A percentile compares a stretch with the other conserved stretches of the same genome.
phyloP scores from a whole-genome alignment of 139 green algal species.

The Zygnema cylindricum region DNA sequence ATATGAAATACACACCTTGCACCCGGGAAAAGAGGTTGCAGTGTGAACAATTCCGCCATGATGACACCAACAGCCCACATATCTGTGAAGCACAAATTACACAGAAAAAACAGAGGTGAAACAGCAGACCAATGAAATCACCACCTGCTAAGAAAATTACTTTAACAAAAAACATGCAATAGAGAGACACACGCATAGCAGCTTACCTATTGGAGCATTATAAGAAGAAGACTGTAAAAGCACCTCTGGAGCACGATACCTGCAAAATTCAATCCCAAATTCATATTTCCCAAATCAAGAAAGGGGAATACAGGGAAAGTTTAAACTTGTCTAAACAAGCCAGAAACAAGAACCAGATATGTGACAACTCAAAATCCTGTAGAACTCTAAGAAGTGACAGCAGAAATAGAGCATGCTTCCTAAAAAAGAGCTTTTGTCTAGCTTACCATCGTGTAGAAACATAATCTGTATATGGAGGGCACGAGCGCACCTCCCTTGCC shows the following conservation, averaged over 20 bases:
- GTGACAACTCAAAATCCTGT: neutral
- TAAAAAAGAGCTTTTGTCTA: slow-evolving; percentile 17
- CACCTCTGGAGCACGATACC: slow-evolving; percentile 79
- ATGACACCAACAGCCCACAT: slow-evolving; percentile 95
- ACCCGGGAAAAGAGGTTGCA: slow-evolving; percentile 90
- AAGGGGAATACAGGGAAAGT: too few species aligned
- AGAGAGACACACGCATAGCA: too few species aligned
- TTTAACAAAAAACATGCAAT: slow-evolving; percentile 8
- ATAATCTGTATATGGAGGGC: slow-evolving; percentile 93
- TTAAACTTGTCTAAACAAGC: neutral
- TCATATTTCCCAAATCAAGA: too few species aligned
- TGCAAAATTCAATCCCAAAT: slow-evolving; percentile 22
- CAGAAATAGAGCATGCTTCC: neutral
- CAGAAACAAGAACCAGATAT: neutral
- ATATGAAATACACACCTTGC: slow-evolving; percentile 39
- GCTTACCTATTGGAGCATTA: slow-evolving; percentile 64
- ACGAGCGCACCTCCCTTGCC: slow-evolving; percentile 83
- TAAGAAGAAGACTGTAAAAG: slow-evolving; percentile 89
- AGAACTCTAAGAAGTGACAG: neutral
- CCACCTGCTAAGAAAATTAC: neutral
- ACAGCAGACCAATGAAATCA: neutral
- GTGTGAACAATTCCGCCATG: slow-evolving; percentile 93
- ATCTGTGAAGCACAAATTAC: slow-evolving; percentile 67
- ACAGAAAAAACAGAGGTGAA: slow-evolving; percentile 13
- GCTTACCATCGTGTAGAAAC: slow-evolving; percentile 87